Evolutionary conservation across 768 basidiomycete genomes (phyloP), one percentile per base, ranked within the genome.

Genomic region (Antrodiella citrinella): DNA sequence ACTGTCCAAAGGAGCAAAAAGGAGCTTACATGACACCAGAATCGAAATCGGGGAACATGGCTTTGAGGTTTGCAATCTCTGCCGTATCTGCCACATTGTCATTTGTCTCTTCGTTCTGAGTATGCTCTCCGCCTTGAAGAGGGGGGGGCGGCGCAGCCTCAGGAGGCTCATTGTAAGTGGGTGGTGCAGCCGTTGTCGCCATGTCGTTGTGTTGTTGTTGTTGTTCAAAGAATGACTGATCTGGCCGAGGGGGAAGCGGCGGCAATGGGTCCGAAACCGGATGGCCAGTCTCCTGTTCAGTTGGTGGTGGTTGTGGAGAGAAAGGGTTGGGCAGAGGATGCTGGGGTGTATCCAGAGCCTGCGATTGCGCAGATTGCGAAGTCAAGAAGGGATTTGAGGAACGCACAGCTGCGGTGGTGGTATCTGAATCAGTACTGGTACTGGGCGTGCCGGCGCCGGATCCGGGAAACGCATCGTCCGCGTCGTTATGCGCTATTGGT

Each of bases 1-100:
- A 38, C n/a, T 11, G 45, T 44, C 24, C 51, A 20, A 42, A 3
- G 20, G 7, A 23, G 18, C 30, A 21, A 21, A 20, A n/a, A 13
- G 19, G 44, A 20, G 72, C 80, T 45, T 59, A 84, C 82, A 91
- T 67, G 45, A 90, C 69, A n/a, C 72, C 60, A 45, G 82, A 77
- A 53, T 91, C 88, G 57, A 88, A 89, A 64, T 84, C 83, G 4
- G 88, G 88, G 63, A 91, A 91, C 74, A 90, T 82, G 5, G 73
- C 76, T 43, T 74, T 76, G 44, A 90, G 69, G 0, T 69, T 67
- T 9, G 74, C 69, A 41, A 85, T 65, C n/a, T 71, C 68, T 1
- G 80, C 75, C 30, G 30, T 7, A 15, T 35, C 30, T 15, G 7
- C 30, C 7, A 15, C 30, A 35, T 35, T 35, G 30, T 7, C 7